Evolutionary conservation across 139 green algal species (phyloP).

Genomic region (Picochlorum sp.): DNA sequence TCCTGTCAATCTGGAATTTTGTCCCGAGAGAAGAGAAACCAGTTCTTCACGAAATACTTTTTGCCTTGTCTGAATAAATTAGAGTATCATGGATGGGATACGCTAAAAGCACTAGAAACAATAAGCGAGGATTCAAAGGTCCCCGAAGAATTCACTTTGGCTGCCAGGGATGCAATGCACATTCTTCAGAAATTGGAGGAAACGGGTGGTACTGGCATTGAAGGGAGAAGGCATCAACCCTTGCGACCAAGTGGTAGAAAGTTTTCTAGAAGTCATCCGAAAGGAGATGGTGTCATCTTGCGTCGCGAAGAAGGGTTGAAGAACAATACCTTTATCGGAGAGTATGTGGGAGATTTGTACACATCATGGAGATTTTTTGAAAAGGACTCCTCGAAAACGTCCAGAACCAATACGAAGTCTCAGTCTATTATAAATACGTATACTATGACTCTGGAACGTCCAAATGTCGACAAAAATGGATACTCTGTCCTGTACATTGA

Average conservation of each 20-base stretch:
- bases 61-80: conserved; percentile 47
- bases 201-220: conserved; percentile 33
- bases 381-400: conserved; percentile 10
- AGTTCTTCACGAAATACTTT: conserved; percentile 55
- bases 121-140: not conserved
- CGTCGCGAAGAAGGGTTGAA: conserved; percentile 40
- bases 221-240: conserved; percentile 12
- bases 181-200: conserved; percentile 13
- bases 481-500: not conserved
- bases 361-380: conserved; percentile 86
- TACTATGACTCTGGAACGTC: not conserved
- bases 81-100: conserved; percentile 22
- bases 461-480: not conserved
- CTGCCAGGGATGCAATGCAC: not conserved
- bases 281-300: conserved; percentile 61
- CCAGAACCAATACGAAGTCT: not conserved
- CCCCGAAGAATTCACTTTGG: not conserved
- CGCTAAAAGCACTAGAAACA: conserved; percentile 5
- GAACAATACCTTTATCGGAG: conserved; percentile 67
- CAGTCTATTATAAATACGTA: not conserved
- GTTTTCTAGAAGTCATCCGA: conserved; percentile 2
- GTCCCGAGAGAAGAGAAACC: not conserved
- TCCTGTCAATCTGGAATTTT: not conserved
- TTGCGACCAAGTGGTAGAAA: conserved; percentile 9
- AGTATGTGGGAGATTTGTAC: conserved; percentile 89